These are phyloP conservation scores for Collybia sp. DNA, from an alignment of 768 basidiomycete genomes.

Conservation along the genomic window DNA sequence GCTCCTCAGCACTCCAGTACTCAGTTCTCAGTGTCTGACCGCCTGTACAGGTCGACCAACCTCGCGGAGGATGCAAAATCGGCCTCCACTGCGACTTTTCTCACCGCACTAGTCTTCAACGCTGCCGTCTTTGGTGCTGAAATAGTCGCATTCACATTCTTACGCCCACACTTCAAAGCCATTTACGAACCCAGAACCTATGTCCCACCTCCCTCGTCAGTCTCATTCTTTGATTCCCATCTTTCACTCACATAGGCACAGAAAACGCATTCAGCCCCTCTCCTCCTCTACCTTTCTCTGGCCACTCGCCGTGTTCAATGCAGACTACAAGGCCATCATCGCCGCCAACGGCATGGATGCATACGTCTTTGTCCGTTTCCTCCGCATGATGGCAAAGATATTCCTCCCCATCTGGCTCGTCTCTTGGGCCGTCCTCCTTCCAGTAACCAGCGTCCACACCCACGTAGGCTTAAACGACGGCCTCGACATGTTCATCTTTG, in stretches of 20 bases:
- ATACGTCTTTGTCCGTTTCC: conserved; percentile 90
- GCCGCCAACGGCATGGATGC: conserved; percentile 81
- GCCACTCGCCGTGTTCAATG: conserved; percentile 59
- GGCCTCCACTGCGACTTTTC: conserved; percentile 75
- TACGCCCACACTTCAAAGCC: conserved; percentile 80
- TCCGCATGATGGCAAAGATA: conserved; percentile 77
- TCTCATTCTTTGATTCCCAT: conserved; percentile 4
- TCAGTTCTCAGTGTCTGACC: too few relatives aligned
- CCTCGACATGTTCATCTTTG: conserved; percentile 73
- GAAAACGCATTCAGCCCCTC: conserved; percentile 57
- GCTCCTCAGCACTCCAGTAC: too few relatives aligned
- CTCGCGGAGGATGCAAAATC: conserved; percentile 30
- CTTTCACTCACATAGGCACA: conserved; percentile 17
- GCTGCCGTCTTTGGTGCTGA: conserved; percentile 65
- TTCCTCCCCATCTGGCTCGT: conserved; percentile 90
- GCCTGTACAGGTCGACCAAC: conserved; percentile 33
- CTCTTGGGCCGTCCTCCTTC: conserved; percentile 84
- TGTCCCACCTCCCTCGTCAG: conserved; percentile 38
- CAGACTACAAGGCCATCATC: conserved; percentile 60
- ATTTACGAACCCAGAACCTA: conserved; percentile 90
- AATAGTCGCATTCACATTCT: conserved; percentile 72
- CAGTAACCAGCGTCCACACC: conserved; percentile 59
- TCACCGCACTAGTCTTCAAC: conserved; percentile 85
- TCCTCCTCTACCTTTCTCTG: conserved; percentile 49
- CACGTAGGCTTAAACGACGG: conserved; percentile 39